phyloP scores from a whole-genome alignment of 2,329 filamentous ascomycete species.

The Aureobasidium leucospermi region DNA sequence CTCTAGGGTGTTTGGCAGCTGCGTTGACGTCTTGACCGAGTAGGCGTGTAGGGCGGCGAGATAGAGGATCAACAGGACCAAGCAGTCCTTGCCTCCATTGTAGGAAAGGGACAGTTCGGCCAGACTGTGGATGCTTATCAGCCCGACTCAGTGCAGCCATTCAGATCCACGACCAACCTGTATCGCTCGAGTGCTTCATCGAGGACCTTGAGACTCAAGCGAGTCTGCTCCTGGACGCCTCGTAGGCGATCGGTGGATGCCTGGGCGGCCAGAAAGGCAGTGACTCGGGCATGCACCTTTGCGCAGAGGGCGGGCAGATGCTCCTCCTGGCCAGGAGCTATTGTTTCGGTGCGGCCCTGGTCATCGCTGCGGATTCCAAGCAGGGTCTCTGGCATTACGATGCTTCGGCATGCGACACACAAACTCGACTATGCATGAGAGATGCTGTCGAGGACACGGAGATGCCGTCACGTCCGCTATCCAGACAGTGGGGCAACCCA shows the following conservation, averaged over 20 bases:
- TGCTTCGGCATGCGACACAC: conserved; percentile 4
- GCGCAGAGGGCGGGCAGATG: conserved; percentile 39
- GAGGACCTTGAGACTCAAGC: conserved; percentile 64
- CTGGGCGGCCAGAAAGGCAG: conserved; percentile 57
- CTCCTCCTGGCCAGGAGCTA: conserved; percentile 40
- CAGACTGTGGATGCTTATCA: conserved; percentile 43
- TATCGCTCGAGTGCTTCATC: conserved; percentile 69
- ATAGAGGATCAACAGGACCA: conserved; percentile 83
- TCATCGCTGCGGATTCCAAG: conserved; percentile 18
- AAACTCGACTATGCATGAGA: neutral
- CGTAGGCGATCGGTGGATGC: conserved; percentile 50
- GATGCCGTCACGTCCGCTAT: neutral
- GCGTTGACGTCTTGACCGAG: conserved; percentile 15
- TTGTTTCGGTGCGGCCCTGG: conserved; percentile 23
- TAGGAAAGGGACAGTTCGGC: conserved; percentile 83
- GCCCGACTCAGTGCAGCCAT: neutral
- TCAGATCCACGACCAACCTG: conserved; percentile 45
- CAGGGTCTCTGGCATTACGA: conserved; percentile 29
- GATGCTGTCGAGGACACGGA: neutral
- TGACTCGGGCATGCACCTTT: conserved; percentile 52
- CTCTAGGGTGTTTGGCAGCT: conserved; percentile 47
- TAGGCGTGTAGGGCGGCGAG: conserved; percentile 54
- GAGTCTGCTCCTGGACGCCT: conserved; percentile 66
- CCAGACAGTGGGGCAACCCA: conserved; percentile 3
- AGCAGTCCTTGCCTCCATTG: conserved; percentile 96